Base-by-base conservation (phyloP, 2,329 filamentous ascomycete genomes). In the Hypomyces rosellus region DNA sequence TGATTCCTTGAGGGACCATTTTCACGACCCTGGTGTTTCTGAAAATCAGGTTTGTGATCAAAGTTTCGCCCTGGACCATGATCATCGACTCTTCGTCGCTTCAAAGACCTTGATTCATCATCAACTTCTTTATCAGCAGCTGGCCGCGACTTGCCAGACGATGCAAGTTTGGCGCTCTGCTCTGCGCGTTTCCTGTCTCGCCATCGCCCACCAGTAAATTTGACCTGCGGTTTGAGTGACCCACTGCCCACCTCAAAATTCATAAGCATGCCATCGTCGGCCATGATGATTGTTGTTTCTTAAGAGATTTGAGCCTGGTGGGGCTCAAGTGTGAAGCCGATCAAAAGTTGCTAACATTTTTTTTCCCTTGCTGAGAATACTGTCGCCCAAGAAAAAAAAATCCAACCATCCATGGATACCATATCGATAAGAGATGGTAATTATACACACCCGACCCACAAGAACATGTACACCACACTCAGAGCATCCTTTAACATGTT, bases 131-230 rank as follows among this genome's bases (percentile, higher is more conserved):
- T 39, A 20, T 46, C 53, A 37, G 58, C 42, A 15, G 56, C 57
- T 40, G 60, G 57, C 43, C 53, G 52, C 9, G 58, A 37, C 8
- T 54, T 47, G 33, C 54, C 54, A 6, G 54, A 51, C 3, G 58
- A 61, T 46, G 61, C 59, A 30, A 61, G 44, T 45, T 59, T 63
- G 37, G 65, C 67, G 16, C 63, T 64, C 53, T 62, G 65, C 53
- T 71, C 61, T 15, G 90, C 90, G 50, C 83, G 85, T 53, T 92
- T 78, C 55, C 93, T 81, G 65, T 96, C 91, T 64, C 88, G 86
- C 93, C 93, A 99, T 60, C 82, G 81, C n/a, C 93, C 93, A 59
- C 93, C 93, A 65, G 87, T 93, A 68, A 95, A 88, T 58, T 77
- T 82, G 54, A 79, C 73, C 48, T 79, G 72, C 5, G 78, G 74